These are phyloP conservation scores for Sporopachydermia lactativora DNA, from an alignment of 805 yeast genomes.

Conservation along the genomic window DNA sequence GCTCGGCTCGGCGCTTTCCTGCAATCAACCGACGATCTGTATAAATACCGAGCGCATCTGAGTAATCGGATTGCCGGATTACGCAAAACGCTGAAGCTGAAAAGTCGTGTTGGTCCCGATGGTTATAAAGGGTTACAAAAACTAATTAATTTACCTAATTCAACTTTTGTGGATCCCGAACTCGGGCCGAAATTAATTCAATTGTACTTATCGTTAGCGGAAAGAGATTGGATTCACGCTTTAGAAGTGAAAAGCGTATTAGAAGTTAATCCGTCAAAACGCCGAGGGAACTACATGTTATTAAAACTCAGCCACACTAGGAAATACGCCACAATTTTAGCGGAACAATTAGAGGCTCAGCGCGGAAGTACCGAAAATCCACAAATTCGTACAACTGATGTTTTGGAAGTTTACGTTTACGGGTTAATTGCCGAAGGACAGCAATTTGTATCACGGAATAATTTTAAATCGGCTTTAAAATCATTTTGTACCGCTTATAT, in stretches of 20 bases:
- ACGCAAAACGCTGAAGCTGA: not conserved
- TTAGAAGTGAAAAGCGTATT: slow-evolving; percentile 43
- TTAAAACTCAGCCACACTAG: slow-evolving; percentile 59
- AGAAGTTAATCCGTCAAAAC: slow-evolving; percentile 36
- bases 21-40: not conserved
- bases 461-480: not conserved
- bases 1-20: slow-evolving; percentile 6
- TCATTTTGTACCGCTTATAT: not conserved
- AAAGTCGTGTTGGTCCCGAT: not conserved
- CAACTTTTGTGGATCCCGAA: slow-evolving; percentile 3
- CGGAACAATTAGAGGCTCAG: slow-evolving; percentile 2
- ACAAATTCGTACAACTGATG: slow-evolving; percentile 22
- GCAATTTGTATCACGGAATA: not conserved
- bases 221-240: slow-evolving; percentile 61
- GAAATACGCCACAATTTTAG: slow-evolving; percentile 28
- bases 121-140: not conserved
- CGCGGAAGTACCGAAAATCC: not conserved
- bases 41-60: not conserved
- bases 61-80: not conserved
- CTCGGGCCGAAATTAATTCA: slow-evolving; percentile 32
- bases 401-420: slow-evolving; percentile 20
- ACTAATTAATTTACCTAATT: not conserved
- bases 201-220: slow-evolving; percentile 53
- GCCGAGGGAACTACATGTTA: slow-evolving; percentile 35
- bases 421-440: slow-evolving; percentile 20